Evolutionary conservation across 768 basidiomycete genomes (phyloP), one percentile per base, ranked within the genome.

Genomic region (Krasilnikovozyma curviuscula): DNA sequence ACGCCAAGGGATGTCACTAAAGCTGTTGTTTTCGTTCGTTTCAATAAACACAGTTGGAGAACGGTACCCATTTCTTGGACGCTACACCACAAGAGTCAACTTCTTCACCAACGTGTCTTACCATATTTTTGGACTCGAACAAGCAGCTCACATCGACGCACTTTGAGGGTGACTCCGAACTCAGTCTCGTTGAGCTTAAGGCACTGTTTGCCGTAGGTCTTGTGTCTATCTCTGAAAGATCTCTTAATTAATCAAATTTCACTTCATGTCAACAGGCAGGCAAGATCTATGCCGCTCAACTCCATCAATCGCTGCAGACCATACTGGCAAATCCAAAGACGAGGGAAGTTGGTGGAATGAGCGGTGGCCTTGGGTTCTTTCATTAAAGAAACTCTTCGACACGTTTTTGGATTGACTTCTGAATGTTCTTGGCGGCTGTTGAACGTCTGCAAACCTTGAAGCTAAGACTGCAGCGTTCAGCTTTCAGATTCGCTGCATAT

Each of bases 51-150:
- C 32, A 30, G 41, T 53, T 83, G 78, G 63, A 73, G 31, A 69
- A 76, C 2, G 68, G 73, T 3, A 59, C 69, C 4, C 74, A 81
- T 56, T 81, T 78, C 54, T 68, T 88, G 34, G 85, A 89, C 51
- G 82, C 82, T 8, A 76, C 75, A 0, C 59, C 65, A 2, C 69
- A 71, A 40, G 85, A 89, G 65, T 82, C 84, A 59, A 68, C 76
- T 0, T 74, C 81, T 0, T 71, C 73, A 0, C 72, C 77, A 0
- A 60, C 76, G 2, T 71, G 73, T 10, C 63, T 86, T 16, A 62
- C 83, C 18, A 58, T 79, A 0, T 68, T 77, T 47, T 80, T 75
- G 9, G 42, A 38, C 3, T 44, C 44, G 9, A 40, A 46, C 16
- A 40, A 40, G 7, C 31, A 33, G 6, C 16, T 51, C 25, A 40